Evolutionary conservation across 352 stramenopile species (phyloP).

Genomic region (Pythium periplocum): DNA sequence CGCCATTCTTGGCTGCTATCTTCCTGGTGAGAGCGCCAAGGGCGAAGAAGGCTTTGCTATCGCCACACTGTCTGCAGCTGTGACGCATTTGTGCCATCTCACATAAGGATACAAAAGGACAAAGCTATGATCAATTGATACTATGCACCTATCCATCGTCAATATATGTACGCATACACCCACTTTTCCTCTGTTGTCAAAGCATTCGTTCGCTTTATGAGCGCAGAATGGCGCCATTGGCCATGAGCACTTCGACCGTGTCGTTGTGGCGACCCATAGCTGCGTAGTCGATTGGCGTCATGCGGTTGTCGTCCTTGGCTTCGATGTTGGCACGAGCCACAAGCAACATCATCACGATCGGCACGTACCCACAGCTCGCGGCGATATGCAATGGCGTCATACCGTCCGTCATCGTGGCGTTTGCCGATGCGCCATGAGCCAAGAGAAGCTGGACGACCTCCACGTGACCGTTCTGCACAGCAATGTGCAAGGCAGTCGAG

Average conservation of each 20-base stretch:
- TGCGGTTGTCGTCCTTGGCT: slow-evolving; percentile 26
- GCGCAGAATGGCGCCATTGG: slow-evolving; percentile 21
- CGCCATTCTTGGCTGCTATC: slow-evolving; percentile 50
- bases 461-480: slow-evolving; percentile 62
- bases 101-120: slow-evolving; percentile 1
- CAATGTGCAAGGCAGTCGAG: slow-evolving; percentile 43
- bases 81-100: slow-evolving; percentile 34
- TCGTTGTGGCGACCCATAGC: slow-evolving; percentile 22
- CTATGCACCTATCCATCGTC: too few relatives aligned
- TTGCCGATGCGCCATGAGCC: slow-evolving; percentile 45
- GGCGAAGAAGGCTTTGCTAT: slow-evolving; percentile 49
- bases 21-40: slow-evolving; percentile 19
- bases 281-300: slow-evolving; percentile 27
- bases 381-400: slow-evolving; percentile 26
- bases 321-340: slow-evolving; percentile 16
- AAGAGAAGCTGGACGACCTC: slow-evolving; percentile 60
- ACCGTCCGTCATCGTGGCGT: slow-evolving; percentile 11
- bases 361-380: slow-evolving; percentile 13
- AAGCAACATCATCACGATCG: slow-evolving; percentile 15
- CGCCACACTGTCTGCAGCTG: slow-evolving; percentile 37
- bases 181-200: too few relatives aligned
- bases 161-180: too few relatives aligned
- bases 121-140: too few relatives aligned
- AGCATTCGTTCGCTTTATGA: slow-evolving; percentile 3
- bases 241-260: slow-evolving; percentile 24